Base-by-base conservation (phyloP, 768 basidiomycete genomes). In the Cyathus striatus region DNA sequence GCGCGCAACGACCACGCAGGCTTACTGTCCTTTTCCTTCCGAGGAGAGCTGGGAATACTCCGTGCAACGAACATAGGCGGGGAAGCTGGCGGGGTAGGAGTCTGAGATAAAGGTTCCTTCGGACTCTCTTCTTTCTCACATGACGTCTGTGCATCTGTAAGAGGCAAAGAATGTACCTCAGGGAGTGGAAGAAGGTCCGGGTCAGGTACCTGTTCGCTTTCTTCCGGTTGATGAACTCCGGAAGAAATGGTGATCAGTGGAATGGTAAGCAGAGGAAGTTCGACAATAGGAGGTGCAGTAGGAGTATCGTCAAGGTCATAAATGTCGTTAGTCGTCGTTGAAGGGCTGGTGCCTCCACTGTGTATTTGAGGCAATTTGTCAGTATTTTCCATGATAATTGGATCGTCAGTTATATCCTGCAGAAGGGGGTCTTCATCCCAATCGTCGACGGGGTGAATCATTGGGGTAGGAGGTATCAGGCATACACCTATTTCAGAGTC, bases 81-180 rank as follows among this genome's bases (percentile, higher is more conserved):
- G 6, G 71, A 73, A 4, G 66, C 69, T 1, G 71, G 71, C 1
- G 71, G 71, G 3, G 71, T 73, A 6, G 70, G 71, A 10, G 58
- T 70, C 43, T 73, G 71, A 3, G 53, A 53, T 23, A 46, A 47
- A 4, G 46, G 23, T 10, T 39, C 42, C 9, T 42, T 43, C 20
- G 44, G 41, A 10, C 6, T 20, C 18, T 37, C 36, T 18, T 23
- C 12, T 25, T 40, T 40, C 12, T 40, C 38, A 6, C 10, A 6
- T 9, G 22, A 18, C 10, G 12, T 7, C 18, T 21, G 27, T 20
- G 39, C 24, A 42, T 36, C 35, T 18, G 20, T 18, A n/a, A 36
- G 49, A 34, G 21, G 16, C 35, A 26, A 30, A 24, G 33, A 25
- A 20, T 50, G 40, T 18, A 48, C 36, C 1, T 55, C 56, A 20